Evolutionary conservation across 257 asterid species (phyloP).

Genomic region (Osmanthus fragrans): DNA sequence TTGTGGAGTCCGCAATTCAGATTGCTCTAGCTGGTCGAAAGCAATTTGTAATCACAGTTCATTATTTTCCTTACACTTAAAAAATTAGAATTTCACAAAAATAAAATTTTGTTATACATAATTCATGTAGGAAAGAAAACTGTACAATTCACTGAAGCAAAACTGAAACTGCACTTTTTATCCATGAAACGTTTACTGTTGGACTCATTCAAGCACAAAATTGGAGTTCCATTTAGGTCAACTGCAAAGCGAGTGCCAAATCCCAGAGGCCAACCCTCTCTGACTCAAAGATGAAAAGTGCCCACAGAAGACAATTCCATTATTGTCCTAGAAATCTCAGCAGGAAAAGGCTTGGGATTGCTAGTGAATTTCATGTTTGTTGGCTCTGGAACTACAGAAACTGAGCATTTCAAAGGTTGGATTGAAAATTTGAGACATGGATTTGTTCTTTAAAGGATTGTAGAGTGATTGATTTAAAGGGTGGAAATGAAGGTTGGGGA

Average conservation of each 20-base stretch:
- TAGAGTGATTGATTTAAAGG: constrained; percentile 22
- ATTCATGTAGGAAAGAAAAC: constrained; percentile 3
- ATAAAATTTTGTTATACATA: not conserved
- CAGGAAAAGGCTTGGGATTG: constrained; percentile 59
- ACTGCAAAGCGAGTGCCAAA: constrained; percentile 77
- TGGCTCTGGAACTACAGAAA: constrained; percentile 63
- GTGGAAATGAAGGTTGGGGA: constrained; percentile 24
- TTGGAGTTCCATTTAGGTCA: constrained; percentile 68
- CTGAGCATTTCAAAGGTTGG: constrained; percentile 50
- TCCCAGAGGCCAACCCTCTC: constrained; percentile 80
- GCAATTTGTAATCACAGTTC: constrained; percentile 17
- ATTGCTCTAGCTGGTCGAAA: constrained; percentile 63
- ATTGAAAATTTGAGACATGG: constrained; percentile 26
- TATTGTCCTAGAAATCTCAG: constrained; percentile 84
- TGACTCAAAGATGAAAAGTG: constrained; percentile 57
- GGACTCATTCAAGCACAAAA: constrained; percentile 55
- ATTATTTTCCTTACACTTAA: constrained; percentile 1
- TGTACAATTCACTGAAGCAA: not conserved
- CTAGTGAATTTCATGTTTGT: constrained; percentile 37
- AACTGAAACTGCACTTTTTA: constrained; percentile 56
- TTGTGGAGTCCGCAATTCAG: constrained; percentile 72
- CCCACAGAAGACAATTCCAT: constrained; percentile 72
- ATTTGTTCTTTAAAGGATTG: constrained; percentile 14
- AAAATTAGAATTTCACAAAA: not conserved
- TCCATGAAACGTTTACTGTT: constrained; percentile 34